Percentiles rank a stretch among this genome's conserved stretches.
phyloP scores from a whole-genome alignment of 1,284 basidiomycete genomes.

The Leucoagaricus sp. region DNA sequence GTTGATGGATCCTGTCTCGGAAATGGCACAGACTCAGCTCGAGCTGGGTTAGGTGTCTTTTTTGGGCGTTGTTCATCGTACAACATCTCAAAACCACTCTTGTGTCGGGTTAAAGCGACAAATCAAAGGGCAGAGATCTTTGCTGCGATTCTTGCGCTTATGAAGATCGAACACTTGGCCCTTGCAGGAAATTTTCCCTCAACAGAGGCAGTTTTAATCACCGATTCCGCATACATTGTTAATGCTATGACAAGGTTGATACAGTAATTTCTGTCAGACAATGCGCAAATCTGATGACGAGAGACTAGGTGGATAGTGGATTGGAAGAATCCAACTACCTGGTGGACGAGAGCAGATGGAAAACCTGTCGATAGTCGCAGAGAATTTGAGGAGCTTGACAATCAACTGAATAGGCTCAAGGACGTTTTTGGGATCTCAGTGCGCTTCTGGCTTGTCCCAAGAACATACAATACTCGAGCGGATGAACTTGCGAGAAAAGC shows the following conservation, averaged over 20 bases:
- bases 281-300: too few relatives aligned
- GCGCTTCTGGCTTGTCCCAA: too few relatives aligned
- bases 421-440: too few relatives aligned
- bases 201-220: constrained; percentile 1
- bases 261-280: too few relatives aligned
- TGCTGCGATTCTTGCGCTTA: constrained; percentile 14
- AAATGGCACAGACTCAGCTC: background rate
- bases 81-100: background rate
- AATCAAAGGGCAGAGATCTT: constrained; percentile 14
- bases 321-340: too few relatives aligned
- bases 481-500: too few relatives aligned
- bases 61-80: constrained; percentile 2
- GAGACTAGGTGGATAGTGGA: too few relatives aligned
- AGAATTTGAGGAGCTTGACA: too few relatives aligned
- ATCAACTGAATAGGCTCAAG: too few relatives aligned
- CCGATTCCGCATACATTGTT: constrained; percentile 16
- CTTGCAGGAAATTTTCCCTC: background rate
- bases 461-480: too few relatives aligned
- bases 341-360: too few relatives aligned
- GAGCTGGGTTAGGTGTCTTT: constrained; percentile 3
- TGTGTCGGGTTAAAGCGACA: background rate
- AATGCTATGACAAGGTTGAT: constrained; percentile 15
- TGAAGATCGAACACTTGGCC: background rate
- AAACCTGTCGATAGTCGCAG: too few relatives aligned
- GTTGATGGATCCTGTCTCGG: constrained; percentile 5